Conservation (phyloP, 345 rosid species). For the Rhodamnia argentea region DNA sequence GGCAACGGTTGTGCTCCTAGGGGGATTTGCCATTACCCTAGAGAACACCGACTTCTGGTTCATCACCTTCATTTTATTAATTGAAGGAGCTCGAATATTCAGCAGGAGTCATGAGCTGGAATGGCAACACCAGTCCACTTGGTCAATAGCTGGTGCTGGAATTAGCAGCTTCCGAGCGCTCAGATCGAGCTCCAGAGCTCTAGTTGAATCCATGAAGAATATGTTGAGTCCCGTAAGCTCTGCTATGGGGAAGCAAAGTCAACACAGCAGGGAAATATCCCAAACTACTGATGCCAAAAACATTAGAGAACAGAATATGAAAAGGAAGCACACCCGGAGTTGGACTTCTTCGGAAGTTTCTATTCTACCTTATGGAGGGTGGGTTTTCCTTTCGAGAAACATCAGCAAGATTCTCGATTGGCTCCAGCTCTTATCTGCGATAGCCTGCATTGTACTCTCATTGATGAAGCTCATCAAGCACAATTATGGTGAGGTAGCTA, state of each 20-base stretch:
- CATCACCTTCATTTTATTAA: not conserved
- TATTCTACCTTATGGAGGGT: slow-evolving; percentile 50
- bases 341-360: slow-evolving; percentile 69
- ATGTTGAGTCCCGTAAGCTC: slow-evolving; percentile 1
- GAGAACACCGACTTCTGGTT: not conserved
- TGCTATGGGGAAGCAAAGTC: slow-evolving; percentile 7
- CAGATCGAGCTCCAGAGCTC: slow-evolving; percentile 25
- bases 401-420: not conserved
- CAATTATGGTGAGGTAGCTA: slow-evolving; percentile 51
- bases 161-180: slow-evolving; percentile 47
- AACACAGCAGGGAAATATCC: not conserved
- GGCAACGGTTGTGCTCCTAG: not conserved
- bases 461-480: slow-evolving; percentile 44
- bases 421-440: not conserved
- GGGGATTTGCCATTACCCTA: not conserved
- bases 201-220: slow-evolving; percentile 12
- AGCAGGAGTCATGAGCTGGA: not conserved
- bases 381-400: slow-evolving; percentile 52
- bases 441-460: slow-evolving; percentile 30
- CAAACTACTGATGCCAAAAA: slow-evolving; percentile 1
- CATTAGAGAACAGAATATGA: slow-evolving; percentile 1
- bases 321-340: slow-evolving; percentile 19
- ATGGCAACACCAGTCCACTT: not conserved
- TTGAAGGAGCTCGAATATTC: not conserved
- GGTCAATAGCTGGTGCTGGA: not conserved